Evolutionary conservation across 2,329 filamentous ascomycete genomes (phyloP).

Genomic region (Nigrograna mackinnonii): DNA sequence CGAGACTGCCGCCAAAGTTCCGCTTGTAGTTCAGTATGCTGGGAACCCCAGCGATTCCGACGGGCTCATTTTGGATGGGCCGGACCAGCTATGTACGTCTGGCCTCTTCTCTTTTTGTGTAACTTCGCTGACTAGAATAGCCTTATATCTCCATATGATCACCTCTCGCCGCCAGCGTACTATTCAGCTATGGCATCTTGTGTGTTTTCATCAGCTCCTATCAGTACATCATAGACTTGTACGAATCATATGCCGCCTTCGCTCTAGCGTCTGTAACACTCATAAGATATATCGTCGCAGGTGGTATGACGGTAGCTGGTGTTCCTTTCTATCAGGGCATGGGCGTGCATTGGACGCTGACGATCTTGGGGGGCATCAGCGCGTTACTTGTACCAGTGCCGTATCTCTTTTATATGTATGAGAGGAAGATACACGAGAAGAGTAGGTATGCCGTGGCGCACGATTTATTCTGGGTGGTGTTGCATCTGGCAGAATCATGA

Average conservation of each 20-base stretch:
- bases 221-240: conserved; percentile 63
- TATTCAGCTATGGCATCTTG: conserved; percentile 57
- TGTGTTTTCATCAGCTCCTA: conserved; percentile 55
- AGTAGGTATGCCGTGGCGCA: conserved; percentile 21
- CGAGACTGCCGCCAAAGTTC: conserved; percentile 54
- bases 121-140: conserved; percentile 10
- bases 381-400: conserved; percentile 42
- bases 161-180: conserved; percentile 52
- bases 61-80: conserved; percentile 62
- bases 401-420: conserved; percentile 50
- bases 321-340: conserved; percentile 45
- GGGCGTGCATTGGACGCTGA: conserved; percentile 37
- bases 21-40: conserved; percentile 59
- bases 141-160: conserved; percentile 54
- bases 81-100: conserved; percentile 51
- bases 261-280: conserved; percentile 49
- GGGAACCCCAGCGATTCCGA: conserved; percentile 51
- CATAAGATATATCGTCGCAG: conserved; percentile 45
- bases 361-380: conserved; percentile 36
- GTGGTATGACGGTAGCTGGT: conserved; percentile 43
- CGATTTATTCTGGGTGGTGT: too few relatives aligned
- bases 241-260: conserved; percentile 56
- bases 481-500: too few relatives aligned
- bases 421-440: conserved; percentile 32
- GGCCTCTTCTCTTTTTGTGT: conserved; percentile 5